phyloP scores from a whole-genome alignment of 2,329 filamentous ascomycete genomes.

The Lasiodiplodia hormozganensis region DNA sequence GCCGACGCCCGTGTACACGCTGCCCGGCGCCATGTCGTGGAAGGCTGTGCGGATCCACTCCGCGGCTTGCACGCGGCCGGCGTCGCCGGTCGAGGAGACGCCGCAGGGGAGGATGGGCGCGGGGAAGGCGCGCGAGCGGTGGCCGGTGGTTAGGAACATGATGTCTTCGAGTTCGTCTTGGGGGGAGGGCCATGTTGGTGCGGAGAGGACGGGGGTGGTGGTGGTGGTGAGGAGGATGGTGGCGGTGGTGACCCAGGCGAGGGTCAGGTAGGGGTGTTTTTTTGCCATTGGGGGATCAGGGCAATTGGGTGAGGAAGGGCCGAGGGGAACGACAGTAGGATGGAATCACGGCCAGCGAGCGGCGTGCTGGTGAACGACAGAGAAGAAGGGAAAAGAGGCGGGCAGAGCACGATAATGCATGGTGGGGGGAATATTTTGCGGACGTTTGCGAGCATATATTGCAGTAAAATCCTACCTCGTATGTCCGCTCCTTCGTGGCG shows the following conservation, averaged over 20 bases:
- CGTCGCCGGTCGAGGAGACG: constrained; percentile 52
- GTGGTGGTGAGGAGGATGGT: not conserved
- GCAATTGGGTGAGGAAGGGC: not conserved
- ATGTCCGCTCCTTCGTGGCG: constrained; percentile 2
- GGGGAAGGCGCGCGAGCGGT: constrained; percentile 63
- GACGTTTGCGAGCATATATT: constrained; percentile 5
- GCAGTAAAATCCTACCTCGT: constrained; percentile 13
- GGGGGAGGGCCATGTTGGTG: constrained; percentile 66
- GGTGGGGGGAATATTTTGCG: not conserved
- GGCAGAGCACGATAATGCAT: not conserved
- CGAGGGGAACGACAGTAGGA: not conserved
- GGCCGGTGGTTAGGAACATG: constrained; percentile 65
- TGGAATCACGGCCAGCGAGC: not conserved
- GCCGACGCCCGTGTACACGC: constrained; percentile 55
- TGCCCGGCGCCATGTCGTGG: constrained; percentile 67
- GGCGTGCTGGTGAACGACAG: not conserved
- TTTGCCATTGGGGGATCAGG: not conserved
- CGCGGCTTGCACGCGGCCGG: constrained; percentile 64
- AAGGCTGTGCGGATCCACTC: constrained; percentile 69
- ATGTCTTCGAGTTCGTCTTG: constrained; percentile 68
- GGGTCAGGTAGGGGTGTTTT: not conserved
- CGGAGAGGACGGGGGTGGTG: constrained; percentile 45
- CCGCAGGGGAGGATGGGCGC: constrained; percentile 64
- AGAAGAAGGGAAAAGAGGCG: not conserved
- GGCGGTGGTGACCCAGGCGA: not conserved